These are phyloP conservation scores for Cutaneotrichosporon cyanovorans DNA, from an alignment of 1,284 basidiomycete genomes.

Conservation along the genomic window DNA sequence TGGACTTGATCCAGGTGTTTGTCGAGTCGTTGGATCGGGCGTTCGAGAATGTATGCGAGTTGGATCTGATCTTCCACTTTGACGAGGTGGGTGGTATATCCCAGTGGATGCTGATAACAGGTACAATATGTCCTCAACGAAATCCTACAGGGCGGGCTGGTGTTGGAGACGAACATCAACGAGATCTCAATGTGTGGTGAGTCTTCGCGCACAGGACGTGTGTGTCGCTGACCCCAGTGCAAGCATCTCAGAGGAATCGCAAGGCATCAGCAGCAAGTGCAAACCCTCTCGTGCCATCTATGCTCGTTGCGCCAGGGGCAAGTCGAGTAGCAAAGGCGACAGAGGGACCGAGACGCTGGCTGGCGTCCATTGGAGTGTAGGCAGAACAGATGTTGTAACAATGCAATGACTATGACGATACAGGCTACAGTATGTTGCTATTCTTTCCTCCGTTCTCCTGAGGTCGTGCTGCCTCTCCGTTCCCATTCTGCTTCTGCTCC, in stretches of 20 bases:
- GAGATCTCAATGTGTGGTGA: conserved; percentile 72
- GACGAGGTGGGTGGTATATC: conserved; percentile 63
- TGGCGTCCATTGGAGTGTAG: conserved; percentile 41
- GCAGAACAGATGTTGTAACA: conserved; percentile 11
- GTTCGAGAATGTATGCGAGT: conserved; percentile 97
- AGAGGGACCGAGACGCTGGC: conserved; percentile 36
- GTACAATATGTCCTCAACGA: conserved; percentile 91
- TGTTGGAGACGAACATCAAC: conserved; percentile 94
- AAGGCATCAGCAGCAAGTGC: conserved; percentile 38
- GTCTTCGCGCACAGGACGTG: conserved; percentile 21
- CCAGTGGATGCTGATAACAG: conserved; percentile 46
- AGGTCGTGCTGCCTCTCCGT: not conserved
- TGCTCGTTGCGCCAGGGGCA: conserved; percentile 24
- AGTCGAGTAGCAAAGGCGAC: conserved; percentile 13
- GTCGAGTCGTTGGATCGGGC: conserved; percentile 92
- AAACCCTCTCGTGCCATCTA: conserved; percentile 38
- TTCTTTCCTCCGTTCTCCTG: not conserved
- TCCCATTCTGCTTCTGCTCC: not conserved
- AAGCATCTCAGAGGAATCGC: conserved; percentile 31
- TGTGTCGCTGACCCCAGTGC: conserved; percentile 26
- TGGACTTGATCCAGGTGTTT: conserved; percentile 97
- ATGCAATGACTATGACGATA: conserved; percentile 11
- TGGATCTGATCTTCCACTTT: conserved; percentile 97
- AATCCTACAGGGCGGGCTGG: conserved; percentile 92
- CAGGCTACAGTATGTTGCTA: not conserved